These are phyloP conservation scores for Grosmannia huntii DNA, from an alignment of 2,329 filamentous ascomycete species.

Conservation along the genomic window DNA sequence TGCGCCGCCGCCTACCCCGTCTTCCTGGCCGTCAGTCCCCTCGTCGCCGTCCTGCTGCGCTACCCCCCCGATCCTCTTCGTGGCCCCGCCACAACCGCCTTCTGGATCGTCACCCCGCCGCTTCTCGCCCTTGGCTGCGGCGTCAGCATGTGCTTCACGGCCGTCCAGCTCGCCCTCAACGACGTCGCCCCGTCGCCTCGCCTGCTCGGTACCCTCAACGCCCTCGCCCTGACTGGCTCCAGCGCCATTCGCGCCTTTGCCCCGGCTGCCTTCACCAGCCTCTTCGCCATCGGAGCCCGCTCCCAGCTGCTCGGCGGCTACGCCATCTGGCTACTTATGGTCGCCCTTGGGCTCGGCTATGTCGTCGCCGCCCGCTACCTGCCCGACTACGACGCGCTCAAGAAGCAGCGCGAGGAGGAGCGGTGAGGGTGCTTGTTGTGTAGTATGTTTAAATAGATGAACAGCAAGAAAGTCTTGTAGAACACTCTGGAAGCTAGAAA, in stretches of 20 bases:
- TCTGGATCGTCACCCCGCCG: conserved; percentile 41
- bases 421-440: not conserved
- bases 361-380: conserved; percentile 19
- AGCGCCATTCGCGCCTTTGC: conserved; percentile 52
- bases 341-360: conserved; percentile 23
- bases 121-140: conserved; percentile 43
- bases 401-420: conserved; percentile 7
- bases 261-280: conserved; percentile 50
- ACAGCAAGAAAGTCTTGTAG: too few relatives aligned
- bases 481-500: too few relatives aligned
- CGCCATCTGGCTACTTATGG: conserved; percentile 48
- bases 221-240: conserved; percentile 47
- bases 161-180: conserved; percentile 60
- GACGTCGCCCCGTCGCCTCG: conserved; percentile 54
- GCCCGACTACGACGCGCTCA: conserved; percentile 21
- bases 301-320: conserved; percentile 51
- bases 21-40: conserved; percentile 43
- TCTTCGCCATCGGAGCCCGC: conserved; percentile 56
- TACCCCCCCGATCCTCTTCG: conserved; percentile 21
- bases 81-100: conserved; percentile 22
- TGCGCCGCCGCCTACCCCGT: conserved; percentile 50
- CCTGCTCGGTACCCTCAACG: conserved; percentile 60
- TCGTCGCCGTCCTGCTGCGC: conserved; percentile 44
- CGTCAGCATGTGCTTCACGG: conserved; percentile 58
- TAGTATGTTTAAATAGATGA: too few relatives aligned